These are phyloP conservation scores for Podospora bellae-mahoneyi DNA, from an alignment of 495 filamentous ascomycete genomes.

Conservation along the genomic window DNA sequence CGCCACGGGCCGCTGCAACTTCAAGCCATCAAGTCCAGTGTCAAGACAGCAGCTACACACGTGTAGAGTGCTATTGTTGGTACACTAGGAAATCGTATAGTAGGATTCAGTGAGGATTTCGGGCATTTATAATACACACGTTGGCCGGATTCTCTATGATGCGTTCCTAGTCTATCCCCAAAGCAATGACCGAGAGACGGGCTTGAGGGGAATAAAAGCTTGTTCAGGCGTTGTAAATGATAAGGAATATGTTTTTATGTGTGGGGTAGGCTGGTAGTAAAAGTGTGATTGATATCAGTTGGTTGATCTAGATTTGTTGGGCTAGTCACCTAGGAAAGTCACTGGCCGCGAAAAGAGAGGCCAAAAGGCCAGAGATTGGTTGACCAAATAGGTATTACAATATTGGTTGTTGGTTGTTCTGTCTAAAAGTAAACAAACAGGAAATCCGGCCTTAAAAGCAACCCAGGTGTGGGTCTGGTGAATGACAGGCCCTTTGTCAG, in stretches of 20 bases:
- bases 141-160: neutral
- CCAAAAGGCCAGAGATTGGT: too few species aligned
- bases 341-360: too few species aligned
- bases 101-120: neutral
- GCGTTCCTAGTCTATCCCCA: neutral
- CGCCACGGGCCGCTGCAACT: slow-evolving; percentile 2
- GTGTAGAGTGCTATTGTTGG: neutral
- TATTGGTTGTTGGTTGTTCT: too few species aligned
- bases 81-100: neutral
- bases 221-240: neutral
- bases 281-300: neutral
- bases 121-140: neutral
- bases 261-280: neutral
- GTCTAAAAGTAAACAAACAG: too few species aligned
- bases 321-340: too few species aligned
- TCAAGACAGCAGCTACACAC: neutral
- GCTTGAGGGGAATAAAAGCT: neutral
- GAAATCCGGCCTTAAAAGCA: too few species aligned
- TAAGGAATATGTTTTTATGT: neutral
- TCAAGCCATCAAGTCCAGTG: neutral
- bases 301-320: neutral
- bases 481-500: too few species aligned
- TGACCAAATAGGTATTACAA: too few species aligned
- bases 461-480: too few species aligned
- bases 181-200: neutral